Percentiles rank a stretch among this genome's conserved stretches.
Evolutionary conservation across 164 flowering plant species (phyloP).

Genomic region (Magnolia changhungtana): DNA sequence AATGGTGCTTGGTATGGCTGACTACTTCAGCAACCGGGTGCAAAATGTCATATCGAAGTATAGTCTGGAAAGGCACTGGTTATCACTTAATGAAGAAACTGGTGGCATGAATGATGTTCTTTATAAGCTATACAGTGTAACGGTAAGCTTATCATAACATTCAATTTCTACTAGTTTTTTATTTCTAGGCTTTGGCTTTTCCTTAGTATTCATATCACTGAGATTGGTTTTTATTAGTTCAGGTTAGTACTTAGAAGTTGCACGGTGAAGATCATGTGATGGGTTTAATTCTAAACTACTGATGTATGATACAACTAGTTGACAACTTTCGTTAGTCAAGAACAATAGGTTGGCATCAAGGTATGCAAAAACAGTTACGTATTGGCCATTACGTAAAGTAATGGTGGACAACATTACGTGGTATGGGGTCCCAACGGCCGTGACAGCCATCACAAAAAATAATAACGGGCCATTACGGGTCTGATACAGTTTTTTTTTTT

Average conservation of each 20-base stretch:
- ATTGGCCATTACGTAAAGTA: too few species aligned
- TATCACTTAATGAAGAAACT: conserved; percentile 77
- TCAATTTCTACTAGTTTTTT: background rate
- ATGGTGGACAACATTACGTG: too few species aligned
- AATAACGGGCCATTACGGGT: too few species aligned
- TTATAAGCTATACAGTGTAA: conserved; percentile 60
- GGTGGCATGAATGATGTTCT: conserved; percentile 99
- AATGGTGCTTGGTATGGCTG: conserved; percentile 75
- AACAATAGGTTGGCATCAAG: too few species aligned
- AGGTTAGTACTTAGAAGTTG: too few species aligned
- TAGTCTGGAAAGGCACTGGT: conserved; percentile 63
- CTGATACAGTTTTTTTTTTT: too few species aligned
- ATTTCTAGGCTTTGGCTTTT: background rate
- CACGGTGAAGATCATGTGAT: background rate
- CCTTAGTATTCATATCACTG: background rate
- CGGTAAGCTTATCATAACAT: conserved; percentile 30
- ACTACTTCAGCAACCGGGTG: conserved; percentile 79
- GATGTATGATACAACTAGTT: background rate
- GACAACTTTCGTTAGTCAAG: background rate
- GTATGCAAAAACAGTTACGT: too few species aligned
- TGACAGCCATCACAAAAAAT: too few species aligned
- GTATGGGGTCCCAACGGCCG: too few species aligned
- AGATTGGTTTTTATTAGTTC: background rate
- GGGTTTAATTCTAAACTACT: background rate
- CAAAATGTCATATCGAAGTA: conserved; percentile 62